These are phyloP conservation scores for Apium graveolens DNA, from an alignment of 129 eudicot genomes.

Conservation along the genomic window DNA sequence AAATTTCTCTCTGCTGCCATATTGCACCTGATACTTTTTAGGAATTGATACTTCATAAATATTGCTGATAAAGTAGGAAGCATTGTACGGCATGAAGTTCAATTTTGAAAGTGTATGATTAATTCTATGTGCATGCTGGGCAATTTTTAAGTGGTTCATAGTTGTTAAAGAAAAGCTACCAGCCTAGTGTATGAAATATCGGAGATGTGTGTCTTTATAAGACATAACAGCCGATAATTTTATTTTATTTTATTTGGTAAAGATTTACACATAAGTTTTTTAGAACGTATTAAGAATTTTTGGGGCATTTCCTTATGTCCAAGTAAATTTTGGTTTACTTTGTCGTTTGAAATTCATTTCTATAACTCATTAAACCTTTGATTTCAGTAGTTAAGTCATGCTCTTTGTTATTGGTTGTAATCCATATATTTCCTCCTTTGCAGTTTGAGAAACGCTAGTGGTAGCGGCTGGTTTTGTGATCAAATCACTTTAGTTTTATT, in stretches of 20 bases:
- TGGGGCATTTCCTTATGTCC: background rate
- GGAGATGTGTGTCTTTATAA: background rate
- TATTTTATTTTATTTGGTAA: background rate
- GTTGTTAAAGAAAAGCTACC: background rate
- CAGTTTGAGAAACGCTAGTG: no score
- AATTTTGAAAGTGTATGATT: background rate
- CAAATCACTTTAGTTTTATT: background rate
- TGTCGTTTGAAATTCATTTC: background rate
- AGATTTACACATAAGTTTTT: background rate
- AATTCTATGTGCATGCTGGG: background rate
- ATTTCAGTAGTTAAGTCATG: background rate
- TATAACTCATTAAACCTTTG: background rate
- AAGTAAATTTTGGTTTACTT: no score
- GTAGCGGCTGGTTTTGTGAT: background rate
- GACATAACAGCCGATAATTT: background rate
- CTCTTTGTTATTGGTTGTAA: background rate
- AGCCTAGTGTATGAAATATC: background rate
- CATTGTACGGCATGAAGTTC: background rate
- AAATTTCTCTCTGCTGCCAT: background rate
- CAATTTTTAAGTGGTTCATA: background rate
- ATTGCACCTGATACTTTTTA: background rate
- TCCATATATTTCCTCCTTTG: background rate
- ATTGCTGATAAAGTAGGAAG: background rate
- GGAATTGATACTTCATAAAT: background rate
- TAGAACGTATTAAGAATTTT: background rate